Conservation (phyloP, 768 basidiomycete genomes). For the Tricholoma hemisulphureum region DNA sequence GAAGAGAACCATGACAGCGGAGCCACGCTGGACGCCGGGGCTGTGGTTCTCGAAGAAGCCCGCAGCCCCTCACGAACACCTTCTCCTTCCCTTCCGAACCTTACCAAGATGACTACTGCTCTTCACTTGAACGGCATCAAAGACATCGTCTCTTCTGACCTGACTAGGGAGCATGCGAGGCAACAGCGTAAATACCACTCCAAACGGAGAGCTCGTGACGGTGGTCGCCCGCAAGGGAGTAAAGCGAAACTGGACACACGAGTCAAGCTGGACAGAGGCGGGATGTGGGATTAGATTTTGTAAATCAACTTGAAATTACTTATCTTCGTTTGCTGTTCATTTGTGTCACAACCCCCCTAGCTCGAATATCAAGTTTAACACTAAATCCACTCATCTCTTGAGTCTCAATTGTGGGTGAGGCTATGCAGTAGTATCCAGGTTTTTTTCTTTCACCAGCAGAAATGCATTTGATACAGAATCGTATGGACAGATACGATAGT, state of each 20-base stretch:
- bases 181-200: conserved; percentile 79
- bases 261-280: conserved; percentile 58
- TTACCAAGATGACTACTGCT: conserved; percentile 41
- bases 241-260: conserved; percentile 80
- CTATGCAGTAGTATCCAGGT: too few species aligned
- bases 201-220: conserved; percentile 59
- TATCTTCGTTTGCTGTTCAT: too few species aligned
- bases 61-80: conserved; percentile 44
- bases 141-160: conserved; percentile 59
- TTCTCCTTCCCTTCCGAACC: conserved; percentile 44
- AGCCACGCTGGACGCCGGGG: too few species aligned
- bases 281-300: conserved; percentile 53
- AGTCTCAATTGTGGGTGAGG: too few species aligned
- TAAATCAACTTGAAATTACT: conserved; percentile 1
- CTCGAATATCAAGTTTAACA: too few species aligned
- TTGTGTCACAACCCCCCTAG: too few species aligned
- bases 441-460: too few species aligned
- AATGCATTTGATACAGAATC: too few species aligned
- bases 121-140: conserved; percentile 50
- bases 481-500: too few species aligned
- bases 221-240: conserved; percentile 73
- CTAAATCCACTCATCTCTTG: too few species aligned
- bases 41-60: conserved; percentile 18
- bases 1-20: neutral
- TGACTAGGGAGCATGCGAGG: conserved; percentile 55